Evolutionary conservation across 306 rosid genomes (phyloP).

Genomic region (Dryas alaskensis): DNA sequence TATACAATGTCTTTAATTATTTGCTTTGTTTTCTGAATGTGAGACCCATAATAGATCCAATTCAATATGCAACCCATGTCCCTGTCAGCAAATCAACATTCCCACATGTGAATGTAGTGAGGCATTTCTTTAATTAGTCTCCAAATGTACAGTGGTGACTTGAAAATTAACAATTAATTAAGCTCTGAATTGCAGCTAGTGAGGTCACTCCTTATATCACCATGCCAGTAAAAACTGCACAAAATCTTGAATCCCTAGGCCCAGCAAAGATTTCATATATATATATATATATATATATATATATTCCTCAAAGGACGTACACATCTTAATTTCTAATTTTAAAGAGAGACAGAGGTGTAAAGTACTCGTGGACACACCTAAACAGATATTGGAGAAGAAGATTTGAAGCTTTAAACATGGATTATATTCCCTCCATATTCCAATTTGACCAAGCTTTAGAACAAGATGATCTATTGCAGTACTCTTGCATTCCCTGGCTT

Average conservation of each 20-base stretch:
- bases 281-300: too few species aligned
- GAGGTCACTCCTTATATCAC: constrained; percentile 29
- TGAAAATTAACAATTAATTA: neutral
- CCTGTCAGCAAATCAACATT: neutral
- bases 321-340: too few species aligned
- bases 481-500: constrained; percentile 15
- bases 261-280: constrained; percentile 10
- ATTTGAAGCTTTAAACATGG: constrained; percentile 29
- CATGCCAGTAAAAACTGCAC: neutral
- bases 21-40: too few species aligned
- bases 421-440: constrained; percentile 18
- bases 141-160: constrained; percentile 26
- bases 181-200: neutral
- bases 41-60: neutral
- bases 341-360: neutral
- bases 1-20: too few species aligned
- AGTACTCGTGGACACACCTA: too few species aligned
- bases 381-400: neutral
- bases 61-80: neutral
- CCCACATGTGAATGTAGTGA: constrained; percentile 9
- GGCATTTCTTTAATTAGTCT: constrained; percentile 4
- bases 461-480: constrained; percentile 21
- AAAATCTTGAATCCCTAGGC: constrained; percentile 23
- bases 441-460: constrained; percentile 24
- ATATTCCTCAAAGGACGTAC: neutral